Evolutionary conservation across 148 eudicot genomes (phyloP).

Genomic region (Silene conica): DNA sequence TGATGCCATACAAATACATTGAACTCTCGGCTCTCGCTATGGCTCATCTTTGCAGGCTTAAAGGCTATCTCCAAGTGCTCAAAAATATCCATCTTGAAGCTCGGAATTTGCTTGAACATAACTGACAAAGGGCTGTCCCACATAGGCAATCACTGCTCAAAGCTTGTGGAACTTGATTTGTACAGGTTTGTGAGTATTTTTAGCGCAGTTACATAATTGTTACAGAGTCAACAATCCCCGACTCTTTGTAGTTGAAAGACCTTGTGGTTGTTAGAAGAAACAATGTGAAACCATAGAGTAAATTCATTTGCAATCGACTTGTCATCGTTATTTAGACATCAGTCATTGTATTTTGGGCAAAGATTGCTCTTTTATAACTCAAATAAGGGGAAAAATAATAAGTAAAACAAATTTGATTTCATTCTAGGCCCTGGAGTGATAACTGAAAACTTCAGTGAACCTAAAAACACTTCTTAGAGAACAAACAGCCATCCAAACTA

Average conservation of each 20-base stretch:
- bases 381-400: too few species aligned
- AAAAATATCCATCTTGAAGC: constrained; percentile 55
- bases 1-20: not conserved
- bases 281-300: not conserved
- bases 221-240: not conserved
- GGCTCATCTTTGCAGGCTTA: constrained; percentile 45
- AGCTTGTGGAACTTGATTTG: constrained; percentile 78
- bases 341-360: not conserved
- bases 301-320: not conserved
- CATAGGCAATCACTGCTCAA: constrained; percentile 63
- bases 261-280: not conserved
- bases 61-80: constrained; percentile 79
- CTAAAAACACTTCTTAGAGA: not conserved
- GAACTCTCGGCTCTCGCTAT: constrained; percentile 18
- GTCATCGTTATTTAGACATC: not conserved
- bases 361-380: not conserved
- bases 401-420: not conserved
- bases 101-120: constrained; percentile 80
- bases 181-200: constrained; percentile 58
- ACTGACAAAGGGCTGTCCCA: constrained; percentile 63
- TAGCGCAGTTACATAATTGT: not conserved
- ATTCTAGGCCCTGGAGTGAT: not conserved
- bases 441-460: not conserved
- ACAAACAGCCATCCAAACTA: not conserved
- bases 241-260: not conserved